Evolutionary conservation across 2,329 filamentous ascomycete species (phyloP), one percentile per base, ranked within the genome.

Genomic region (Colletotrichum falcatum): DNA sequence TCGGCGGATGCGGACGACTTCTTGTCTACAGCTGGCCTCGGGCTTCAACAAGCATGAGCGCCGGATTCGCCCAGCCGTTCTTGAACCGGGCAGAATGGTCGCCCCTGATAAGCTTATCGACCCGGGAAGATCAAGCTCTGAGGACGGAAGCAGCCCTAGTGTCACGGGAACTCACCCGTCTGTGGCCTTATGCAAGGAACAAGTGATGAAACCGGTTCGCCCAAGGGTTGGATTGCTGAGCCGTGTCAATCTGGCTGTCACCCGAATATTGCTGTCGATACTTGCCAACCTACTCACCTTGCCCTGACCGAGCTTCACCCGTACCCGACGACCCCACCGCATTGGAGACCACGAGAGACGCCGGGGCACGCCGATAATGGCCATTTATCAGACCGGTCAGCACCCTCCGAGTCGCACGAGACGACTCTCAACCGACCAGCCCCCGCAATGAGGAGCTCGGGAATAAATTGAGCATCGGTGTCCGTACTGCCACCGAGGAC

Each of bases 121-220:
- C 18, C 37, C 44, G 30, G 20, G 53, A 33, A 66, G 39, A 49
- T 49, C 55, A 23, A 44, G 49, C 67, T 61, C 30, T 30, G 23
- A 35, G 26, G 30, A 33, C 59, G 69, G 59, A 49, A 39, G 58
- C 33, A 49, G 30, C 48, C 59, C 48, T 46, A 51, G 53, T 16
- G 65, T 61, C 60, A 70, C 69, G 60, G 65, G 60, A 61, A 55
- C 54, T 48, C 39, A 39, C 30, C 54, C 60, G 23, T 70, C 60
- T 71, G 69, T 71, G 54, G 58, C 60, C 66, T 55, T 35, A 71
- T 70, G 69, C 69, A 71, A 71, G 69, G 65, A 56, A 71, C 65
- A 62, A 59, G 58, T 59, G 53, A 63, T 67, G 26, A 18, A 66
- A 35, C 35, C 12, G n/a, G 33, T 42, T 46, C 63, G 39, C 33